Evolutionary conservation across 768 basidiomycete species (phyloP).

Genomic region (Leccinum broughii): DNA sequence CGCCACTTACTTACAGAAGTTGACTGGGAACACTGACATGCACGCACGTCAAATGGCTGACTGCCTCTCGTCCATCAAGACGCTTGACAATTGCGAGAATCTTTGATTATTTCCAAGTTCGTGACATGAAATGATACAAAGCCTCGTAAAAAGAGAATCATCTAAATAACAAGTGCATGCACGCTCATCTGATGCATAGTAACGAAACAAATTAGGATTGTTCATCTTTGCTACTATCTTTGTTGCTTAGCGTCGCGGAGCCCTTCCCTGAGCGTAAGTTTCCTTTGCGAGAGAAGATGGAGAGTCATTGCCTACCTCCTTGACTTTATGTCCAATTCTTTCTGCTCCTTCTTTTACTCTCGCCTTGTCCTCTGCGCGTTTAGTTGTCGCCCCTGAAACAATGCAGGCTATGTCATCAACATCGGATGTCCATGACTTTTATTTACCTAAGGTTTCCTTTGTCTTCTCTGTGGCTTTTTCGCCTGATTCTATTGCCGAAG

Average conservation of each 20-base stretch:
- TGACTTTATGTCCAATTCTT: slow-evolving; percentile 13
- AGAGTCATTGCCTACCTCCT: slow-evolving; percentile 11
- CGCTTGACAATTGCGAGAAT: background rate
- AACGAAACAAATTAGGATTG: slow-evolving; percentile 4
- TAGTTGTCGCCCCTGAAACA: slow-evolving; percentile 1
- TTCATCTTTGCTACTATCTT: slow-evolving; percentile 21
- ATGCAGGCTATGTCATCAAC: background rate
- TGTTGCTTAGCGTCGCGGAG: slow-evolving; percentile 5
- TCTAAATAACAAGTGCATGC: too few relatives aligned
- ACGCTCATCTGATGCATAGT: too few relatives aligned
- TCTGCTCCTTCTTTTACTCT: slow-evolving; percentile 4
- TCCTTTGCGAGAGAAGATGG: background rate
- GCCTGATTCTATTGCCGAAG: slow-evolving; percentile 42
- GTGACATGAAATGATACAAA: too few relatives aligned
- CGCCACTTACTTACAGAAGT: background rate
- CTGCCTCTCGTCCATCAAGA: too few relatives aligned
- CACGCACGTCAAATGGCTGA: background rate
- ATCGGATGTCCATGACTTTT: background rate
- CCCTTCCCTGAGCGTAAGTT: slow-evolving; percentile 13
- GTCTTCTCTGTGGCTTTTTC: slow-evolving; percentile 40
- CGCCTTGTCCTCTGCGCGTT: slow-evolving; percentile 4
- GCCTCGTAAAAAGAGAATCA: too few relatives aligned
- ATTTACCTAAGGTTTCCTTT: slow-evolving; percentile 38
- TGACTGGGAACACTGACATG: background rate
- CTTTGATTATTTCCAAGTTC: background rate